A percentile compares a stretch with the other conserved stretches of the same genome.
phyloP scores from a whole-genome alignment of 2,329 filamentous ascomycete species.

The Cladosporium sp. region DNA sequence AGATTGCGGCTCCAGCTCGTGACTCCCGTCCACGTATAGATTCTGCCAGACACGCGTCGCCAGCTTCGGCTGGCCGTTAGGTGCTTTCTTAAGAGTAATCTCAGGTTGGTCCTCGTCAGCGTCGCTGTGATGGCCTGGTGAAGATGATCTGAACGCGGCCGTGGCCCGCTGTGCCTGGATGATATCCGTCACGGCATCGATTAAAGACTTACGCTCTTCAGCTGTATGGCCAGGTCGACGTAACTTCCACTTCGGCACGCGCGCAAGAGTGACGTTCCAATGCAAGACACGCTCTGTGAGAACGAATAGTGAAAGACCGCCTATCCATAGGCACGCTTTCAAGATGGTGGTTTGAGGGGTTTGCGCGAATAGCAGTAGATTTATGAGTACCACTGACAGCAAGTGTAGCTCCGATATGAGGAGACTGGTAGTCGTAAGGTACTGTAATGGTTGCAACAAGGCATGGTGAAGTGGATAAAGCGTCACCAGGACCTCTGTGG shows the following conservation, averaged over 20 bases:
- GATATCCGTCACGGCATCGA: constrained; percentile 35
- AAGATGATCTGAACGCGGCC: constrained; percentile 19
- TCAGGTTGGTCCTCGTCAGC: constrained; percentile 38
- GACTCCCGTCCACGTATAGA: constrained; percentile 5
- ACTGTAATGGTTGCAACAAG: constrained; percentile 65
- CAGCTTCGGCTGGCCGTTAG: constrained; percentile 17
- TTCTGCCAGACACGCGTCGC: constrained; percentile 12
- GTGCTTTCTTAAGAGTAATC: constrained; percentile 4
- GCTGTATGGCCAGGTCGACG: constrained; percentile 48
- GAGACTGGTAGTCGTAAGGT: constrained; percentile 82
- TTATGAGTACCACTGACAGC: constrained; percentile 74
- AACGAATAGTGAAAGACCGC: constrained; percentile 71
- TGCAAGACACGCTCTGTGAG: constrained; percentile 66
- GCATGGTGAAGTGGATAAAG: constrained; percentile 81
- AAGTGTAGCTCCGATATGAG: constrained; percentile 82
- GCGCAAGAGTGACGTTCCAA: constrained; percentile 78
- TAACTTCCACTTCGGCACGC: constrained; percentile 89
- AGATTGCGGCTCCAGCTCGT: constrained; percentile 16
- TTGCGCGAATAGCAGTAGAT: constrained; percentile 67
- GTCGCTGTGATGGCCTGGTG: constrained; percentile 35
- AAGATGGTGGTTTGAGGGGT: constrained; percentile 50
- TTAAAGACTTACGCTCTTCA: constrained; percentile 37
- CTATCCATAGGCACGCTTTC: constrained; percentile 41
- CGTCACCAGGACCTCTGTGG: constrained; percentile 52
- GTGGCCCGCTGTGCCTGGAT: constrained; percentile 28